A percentile compares a stretch with the other conserved stretches of the same genome.
phyloP scores from a whole-genome alignment of 345 rosid species.

The Pseudoturritis turrita region DNA sequence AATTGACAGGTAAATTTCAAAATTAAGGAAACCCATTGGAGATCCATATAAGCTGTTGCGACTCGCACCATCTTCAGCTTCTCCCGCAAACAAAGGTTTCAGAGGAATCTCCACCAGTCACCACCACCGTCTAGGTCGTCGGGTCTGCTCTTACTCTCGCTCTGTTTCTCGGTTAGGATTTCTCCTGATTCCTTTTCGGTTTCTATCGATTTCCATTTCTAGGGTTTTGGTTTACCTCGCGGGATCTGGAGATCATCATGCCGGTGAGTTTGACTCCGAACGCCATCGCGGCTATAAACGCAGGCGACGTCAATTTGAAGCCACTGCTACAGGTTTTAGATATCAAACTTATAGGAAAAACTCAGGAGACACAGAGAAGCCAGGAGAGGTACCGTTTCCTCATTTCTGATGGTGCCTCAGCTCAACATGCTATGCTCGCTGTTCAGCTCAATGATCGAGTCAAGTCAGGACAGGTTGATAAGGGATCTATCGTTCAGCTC shows the following conservation, averaged over 20 bases:
- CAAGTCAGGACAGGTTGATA: conserved; percentile 50
- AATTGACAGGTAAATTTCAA: too few relatives aligned
- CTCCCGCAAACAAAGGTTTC: too few relatives aligned
- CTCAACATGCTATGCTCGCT: conserved; percentile 82
- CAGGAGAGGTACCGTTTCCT: conserved; percentile 56
- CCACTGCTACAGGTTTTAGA: conserved; percentile 82
- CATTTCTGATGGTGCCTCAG: conserved; percentile 55
- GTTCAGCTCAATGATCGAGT: conserved; percentile 77
- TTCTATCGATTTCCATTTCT: background rate
- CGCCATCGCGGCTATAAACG: conserved; percentile 59
- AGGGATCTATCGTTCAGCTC: conserved; percentile 81
- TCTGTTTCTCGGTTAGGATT: background rate
- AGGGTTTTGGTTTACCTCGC: conserved; percentile 15
- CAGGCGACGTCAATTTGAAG: conserved; percentile 72
- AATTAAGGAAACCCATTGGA: too few relatives aligned
- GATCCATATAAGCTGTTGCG: too few relatives aligned
- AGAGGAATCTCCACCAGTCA: too few relatives aligned
- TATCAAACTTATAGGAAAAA: conserved; percentile 51
- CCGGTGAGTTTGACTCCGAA: conserved; percentile 67
- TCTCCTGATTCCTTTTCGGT: background rate
- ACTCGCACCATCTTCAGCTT: too few relatives aligned
- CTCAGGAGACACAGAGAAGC: conserved; percentile 39
- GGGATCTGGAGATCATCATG: conserved; percentile 35
- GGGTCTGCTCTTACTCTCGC: background rate
- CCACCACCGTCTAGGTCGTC: too few relatives aligned